A percentile compares a stretch with the other conserved stretches of the same genome.
These are phyloP conservation scores for Solanum chacoense DNA, from an alignment of 305 asterid genomes.

Conservation along the genomic window DNA sequence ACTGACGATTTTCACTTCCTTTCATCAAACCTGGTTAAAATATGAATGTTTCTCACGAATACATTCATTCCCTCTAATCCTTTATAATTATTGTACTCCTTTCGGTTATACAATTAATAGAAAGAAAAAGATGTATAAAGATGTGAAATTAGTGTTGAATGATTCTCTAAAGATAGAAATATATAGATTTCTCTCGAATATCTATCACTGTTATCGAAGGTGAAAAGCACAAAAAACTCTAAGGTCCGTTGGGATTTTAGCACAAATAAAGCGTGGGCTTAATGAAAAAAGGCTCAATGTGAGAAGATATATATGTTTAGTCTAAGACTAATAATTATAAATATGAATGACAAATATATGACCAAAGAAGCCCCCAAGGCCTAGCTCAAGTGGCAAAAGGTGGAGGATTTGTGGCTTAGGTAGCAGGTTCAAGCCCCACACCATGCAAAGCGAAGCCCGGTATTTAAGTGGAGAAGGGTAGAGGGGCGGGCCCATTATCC, in stretches of 20 bases:
- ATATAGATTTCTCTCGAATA: background rate
- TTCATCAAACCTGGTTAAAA: background rate
- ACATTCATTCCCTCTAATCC: background rate
- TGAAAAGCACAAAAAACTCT: background rate
- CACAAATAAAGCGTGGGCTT: background rate
- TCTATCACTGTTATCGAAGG: background rate
- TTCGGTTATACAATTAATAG: background rate
- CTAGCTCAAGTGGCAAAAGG: too few species aligned
- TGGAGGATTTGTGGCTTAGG: too few species aligned
- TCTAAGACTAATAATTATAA: background rate
- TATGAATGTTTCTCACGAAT: background rate
- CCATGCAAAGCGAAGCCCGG: too few species aligned
- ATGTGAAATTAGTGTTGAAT: background rate
- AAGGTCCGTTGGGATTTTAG: background rate
- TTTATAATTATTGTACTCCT: background rate
- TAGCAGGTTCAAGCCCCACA: too few species aligned
- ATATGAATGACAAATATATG: background rate
- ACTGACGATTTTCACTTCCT: background rate
- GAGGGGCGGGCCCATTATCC: too few species aligned
- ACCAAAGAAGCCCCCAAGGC: background rate
- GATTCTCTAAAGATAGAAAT: background rate
- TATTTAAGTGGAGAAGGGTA: too few species aligned
- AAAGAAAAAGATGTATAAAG: background rate
- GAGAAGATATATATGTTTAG: background rate
- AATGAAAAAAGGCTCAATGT: background rate